Base-by-base conservation (phyloP, 1,284 basidiomycete species). In the Sporisorium sorghi region DNA sequence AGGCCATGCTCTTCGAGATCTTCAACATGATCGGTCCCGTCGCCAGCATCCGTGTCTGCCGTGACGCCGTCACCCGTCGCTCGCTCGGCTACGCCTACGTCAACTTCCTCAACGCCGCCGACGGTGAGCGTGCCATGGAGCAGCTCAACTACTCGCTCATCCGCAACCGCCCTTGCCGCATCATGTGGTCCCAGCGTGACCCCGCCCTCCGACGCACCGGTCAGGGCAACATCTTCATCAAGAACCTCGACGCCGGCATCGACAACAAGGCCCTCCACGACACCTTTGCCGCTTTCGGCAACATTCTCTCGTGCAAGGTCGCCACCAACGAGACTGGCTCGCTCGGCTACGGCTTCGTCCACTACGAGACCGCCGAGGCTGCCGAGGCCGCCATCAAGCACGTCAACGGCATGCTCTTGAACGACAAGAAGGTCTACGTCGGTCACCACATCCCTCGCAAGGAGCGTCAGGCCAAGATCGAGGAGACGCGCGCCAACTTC, bases 181-280 rank as follows among this genome's bases (percentile, higher is more conserved):
- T 99, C 89, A 99, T 99, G 97, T 98, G 97, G 95, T 98, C 95
- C 84, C 96, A 99, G 90, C 93, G 97, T 86, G 97, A 99, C 88
- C 97, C 97, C 72, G 93, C 94, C 81, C 90, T 99, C 84, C 94
- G 97, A 87, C 98, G 99, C 90, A 98, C 95, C 77, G 95, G 95
- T 77, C 94, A 97, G 88, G 97, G 97, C 86, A 99, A 99, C 87
- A 96, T 99, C 85, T 99, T 99, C 88, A 99, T 99, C 88, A 99
- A 99, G 89, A 99, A 99, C 88, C 88, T 99, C 79, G 97, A 99
- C 86, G 93, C 97, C 86, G 89, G 89, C 73, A 99, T 99, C 81
- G 97, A 99, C 88, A 99, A 99, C 90, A 99, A 99, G 91, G 97
- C 97, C 77, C 92, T 99, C 69, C 97, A 99, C 86, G 97, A 99